A percentile compares a stretch with the other conserved stretches of the same genome.
These are phyloP conservation scores for Lithospermum erythrorhizon DNA, from an alignment of 257 asterid species.

Conservation along the genomic window DNA sequence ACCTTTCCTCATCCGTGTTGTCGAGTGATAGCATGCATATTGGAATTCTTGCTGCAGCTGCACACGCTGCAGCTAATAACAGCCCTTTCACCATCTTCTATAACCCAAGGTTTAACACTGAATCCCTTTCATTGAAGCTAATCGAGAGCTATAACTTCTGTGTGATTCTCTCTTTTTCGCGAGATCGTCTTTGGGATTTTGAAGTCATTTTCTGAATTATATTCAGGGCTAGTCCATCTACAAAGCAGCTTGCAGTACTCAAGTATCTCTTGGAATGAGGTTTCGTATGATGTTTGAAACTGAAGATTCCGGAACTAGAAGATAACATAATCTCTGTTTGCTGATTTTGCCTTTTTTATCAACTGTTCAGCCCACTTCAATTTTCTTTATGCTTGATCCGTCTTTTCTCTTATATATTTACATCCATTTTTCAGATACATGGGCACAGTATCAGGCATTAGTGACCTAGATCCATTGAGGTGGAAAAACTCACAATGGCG, in stretches of 20 bases:
- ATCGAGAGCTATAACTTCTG: neutral
- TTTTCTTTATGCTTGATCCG: too few relatives aligned
- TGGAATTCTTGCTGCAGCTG: constrained; percentile 86
- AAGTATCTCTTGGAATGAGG: constrained; percentile 76
- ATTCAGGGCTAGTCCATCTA: constrained; percentile 59
- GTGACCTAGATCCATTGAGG: constrained; percentile 53
- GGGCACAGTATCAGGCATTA: constrained; percentile 79
- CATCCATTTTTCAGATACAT: constrained; percentile 37
- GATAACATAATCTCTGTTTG: constrained; percentile 26
- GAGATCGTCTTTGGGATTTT: neutral
- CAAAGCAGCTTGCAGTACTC: constrained; percentile 59
- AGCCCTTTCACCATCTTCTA: constrained; percentile 70
- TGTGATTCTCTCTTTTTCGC: neutral
- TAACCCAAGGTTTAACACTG: constrained; percentile 54
- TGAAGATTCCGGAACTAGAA: constrained; percentile 70
- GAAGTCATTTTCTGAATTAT: neutral
- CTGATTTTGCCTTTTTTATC: neutral
- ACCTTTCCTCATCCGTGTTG: constrained; percentile 70
- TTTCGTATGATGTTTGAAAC: constrained; percentile 76
- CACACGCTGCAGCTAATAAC: constrained; percentile 71
- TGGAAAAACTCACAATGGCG: constrained; percentile 93
- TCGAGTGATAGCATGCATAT: constrained; percentile 88
- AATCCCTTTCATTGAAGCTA: neutral
- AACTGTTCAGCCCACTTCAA: too few relatives aligned
- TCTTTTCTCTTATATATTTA: neutral